A percentile compares a stretch with the other conserved stretches of the same genome.
These are phyloP conservation scores for Phytopythium aichiense DNA, from an alignment of 352 stramenopile genomes.

Conservation along the genomic window DNA sequence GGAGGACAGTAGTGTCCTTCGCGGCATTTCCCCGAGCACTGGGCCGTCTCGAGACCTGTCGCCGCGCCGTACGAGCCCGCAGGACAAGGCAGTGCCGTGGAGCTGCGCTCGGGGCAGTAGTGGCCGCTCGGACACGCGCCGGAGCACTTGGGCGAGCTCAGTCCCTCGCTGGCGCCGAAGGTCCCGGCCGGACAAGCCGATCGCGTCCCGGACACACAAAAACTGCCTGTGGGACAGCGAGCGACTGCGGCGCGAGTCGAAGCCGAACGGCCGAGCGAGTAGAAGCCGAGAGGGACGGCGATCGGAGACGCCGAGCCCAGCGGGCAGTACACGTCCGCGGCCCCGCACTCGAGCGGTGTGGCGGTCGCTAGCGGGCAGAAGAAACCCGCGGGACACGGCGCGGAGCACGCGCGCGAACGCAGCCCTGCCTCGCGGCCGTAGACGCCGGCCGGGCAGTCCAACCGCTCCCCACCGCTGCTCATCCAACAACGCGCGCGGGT, in stretches of 20 bases:
- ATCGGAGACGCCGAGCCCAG: constrained; percentile 29
- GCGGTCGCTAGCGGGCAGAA: constrained; percentile 48
- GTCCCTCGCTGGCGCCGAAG: constrained; percentile 28
- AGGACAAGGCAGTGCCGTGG: constrained; percentile 29
- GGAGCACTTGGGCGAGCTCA: constrained; percentile 32
- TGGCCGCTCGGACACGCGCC: constrained; percentile 48
- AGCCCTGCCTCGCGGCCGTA: constrained; percentile 52
- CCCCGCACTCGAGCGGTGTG: constrained; percentile 36
- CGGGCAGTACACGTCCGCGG: constrained; percentile 49
- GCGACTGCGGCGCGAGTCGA: constrained; percentile 22
- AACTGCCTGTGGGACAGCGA: constrained; percentile 50
- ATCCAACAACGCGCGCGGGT: background rate
- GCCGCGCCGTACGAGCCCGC: constrained; percentile 51
- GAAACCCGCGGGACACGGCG: constrained; percentile 52
- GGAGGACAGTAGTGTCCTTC: constrained; percentile 58
- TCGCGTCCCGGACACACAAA: constrained; percentile 41
- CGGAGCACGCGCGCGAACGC: constrained; percentile 38
- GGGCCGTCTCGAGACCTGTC: constrained; percentile 25
- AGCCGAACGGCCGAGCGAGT: constrained; percentile 28
- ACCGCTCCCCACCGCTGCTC: constrained; percentile 26
- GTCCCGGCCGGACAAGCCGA: constrained; percentile 44
- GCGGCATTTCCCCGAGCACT: constrained; percentile 56
- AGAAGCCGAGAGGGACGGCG: constrained; percentile 34
- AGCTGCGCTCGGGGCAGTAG: constrained; percentile 44
- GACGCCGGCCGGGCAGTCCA: constrained; percentile 48